Percentiles rank a stretch among this genome's conserved stretches.
Conservation (phyloP, 805 yeast species). For the Saccharomyces paradoxus region DNA sequence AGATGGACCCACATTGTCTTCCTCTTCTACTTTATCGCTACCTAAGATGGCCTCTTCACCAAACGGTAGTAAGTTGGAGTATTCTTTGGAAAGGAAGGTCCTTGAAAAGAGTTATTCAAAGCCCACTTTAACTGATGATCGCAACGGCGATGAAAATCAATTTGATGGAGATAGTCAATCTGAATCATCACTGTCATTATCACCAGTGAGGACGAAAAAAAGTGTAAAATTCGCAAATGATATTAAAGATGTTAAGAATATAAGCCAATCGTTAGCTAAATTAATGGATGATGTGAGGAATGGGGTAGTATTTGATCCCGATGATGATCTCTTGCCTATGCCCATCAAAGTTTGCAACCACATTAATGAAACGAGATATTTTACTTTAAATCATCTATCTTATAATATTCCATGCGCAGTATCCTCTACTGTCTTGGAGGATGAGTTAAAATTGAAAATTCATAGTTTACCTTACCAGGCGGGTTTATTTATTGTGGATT, state of each 20-base stretch:
- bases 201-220: constrained; percentile 8
- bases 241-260: constrained; percentile 15
- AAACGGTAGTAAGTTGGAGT: neutral
- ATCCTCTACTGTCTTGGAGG: constrained; percentile 46
- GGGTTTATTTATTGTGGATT: constrained; percentile 63
- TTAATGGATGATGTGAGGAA: constrained; percentile 24
- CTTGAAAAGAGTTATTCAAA: constrained; percentile 1
- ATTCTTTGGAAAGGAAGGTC: neutral
- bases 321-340: constrained; percentile 25
- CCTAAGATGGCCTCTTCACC: constrained; percentile 60
- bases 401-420: constrained; percentile 61
- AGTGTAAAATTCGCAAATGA: constrained; percentile 26
- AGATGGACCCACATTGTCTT: constrained; percentile 27
- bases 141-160: neutral
- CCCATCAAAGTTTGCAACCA: constrained; percentile 32
- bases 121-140: neutral
- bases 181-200: neutral
- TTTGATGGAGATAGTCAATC: neutral
- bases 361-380: constrained; percentile 52
- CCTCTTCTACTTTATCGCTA: constrained; percentile 59
- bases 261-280: constrained; percentile 24
- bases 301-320: constrained; percentile 18
- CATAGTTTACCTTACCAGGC: constrained; percentile 77
- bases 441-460: constrained; percentile 45
- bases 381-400: constrained; percentile 40